Evolutionary conservation across 805 yeast genomes (phyloP).

Genomic region (Candida germanica): DNA sequence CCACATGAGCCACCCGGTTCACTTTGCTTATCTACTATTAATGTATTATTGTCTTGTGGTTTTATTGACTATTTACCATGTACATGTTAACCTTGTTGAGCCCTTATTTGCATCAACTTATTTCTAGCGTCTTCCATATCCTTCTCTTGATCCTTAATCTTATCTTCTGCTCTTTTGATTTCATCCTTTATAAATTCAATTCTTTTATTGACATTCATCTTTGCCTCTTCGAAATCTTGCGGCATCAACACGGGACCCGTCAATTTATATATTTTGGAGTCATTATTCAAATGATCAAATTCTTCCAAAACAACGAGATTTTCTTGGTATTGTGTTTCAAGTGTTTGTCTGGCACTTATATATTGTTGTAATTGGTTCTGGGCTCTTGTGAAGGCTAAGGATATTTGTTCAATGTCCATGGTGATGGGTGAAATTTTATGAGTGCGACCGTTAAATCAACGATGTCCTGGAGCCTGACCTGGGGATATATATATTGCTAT

Average conservation of each 20-base stretch:
- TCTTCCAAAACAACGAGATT: constrained; percentile 86
- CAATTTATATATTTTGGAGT: constrained; percentile 78
- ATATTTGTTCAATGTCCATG: constrained; percentile 42
- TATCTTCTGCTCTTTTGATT: constrained; percentile 69
- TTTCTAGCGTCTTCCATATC: constrained; percentile 59
- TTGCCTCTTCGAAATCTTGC: constrained; percentile 81
- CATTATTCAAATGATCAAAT: constrained; percentile 60
- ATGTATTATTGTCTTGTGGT: not conserved
- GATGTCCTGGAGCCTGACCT: too few relatives aligned
- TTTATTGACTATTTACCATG: constrained; percentile 1
- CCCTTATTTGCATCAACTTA: constrained; percentile 47
- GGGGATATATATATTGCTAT: too few relatives aligned
- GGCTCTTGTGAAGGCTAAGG: constrained; percentile 42
- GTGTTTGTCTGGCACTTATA: constrained; percentile 71
- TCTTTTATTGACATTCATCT: constrained; percentile 79
- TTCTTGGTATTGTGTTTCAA: constrained; percentile 94
- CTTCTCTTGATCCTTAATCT: constrained; percentile 46
- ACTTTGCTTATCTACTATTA: not conserved
- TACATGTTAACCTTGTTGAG: constrained; percentile 15
- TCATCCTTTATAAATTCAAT: constrained; percentile 82
- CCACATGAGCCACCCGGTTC: too few relatives aligned
- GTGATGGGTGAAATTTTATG: too few relatives aligned
- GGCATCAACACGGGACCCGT: constrained; percentile 92
- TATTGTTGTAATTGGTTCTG: constrained; percentile 51
- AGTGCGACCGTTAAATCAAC: too few relatives aligned